phyloP scores from a whole-genome alignment of 148 eudicot species.

The Hydrangea macrophylla region DNA sequence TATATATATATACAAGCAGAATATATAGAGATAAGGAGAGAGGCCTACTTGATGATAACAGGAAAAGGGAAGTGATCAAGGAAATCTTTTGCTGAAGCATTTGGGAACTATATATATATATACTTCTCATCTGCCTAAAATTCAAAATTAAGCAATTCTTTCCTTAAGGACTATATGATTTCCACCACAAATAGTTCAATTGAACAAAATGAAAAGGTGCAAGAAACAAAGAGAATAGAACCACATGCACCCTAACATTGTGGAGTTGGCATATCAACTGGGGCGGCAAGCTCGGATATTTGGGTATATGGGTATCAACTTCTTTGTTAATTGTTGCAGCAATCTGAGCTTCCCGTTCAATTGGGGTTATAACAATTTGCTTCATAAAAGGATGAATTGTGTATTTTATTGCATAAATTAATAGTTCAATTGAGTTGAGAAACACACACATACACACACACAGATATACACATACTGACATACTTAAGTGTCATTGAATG shows the following conservation, averaged over 20 bases:
- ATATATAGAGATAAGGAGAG: too few species aligned
- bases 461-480: too few species aligned
- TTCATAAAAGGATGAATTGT: not conserved
- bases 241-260: constrained; percentile 98
- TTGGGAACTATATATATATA: too few species aligned
- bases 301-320: constrained; percentile 85
- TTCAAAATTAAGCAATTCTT: not conserved
- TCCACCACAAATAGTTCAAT: not conserved
- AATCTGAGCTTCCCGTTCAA: constrained; percentile 52
- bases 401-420: not conserved
- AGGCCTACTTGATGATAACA: too few species aligned
- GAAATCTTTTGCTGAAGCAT: too few species aligned
- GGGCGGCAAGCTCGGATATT: constrained; percentile 85
- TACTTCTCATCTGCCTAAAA: constrained; percentile 95
- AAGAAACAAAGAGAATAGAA: constrained; percentile 23
- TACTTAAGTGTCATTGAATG: too few species aligned
- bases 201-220: not conserved
- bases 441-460: too few species aligned
- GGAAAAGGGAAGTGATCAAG: too few species aligned
- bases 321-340: constrained; percentile 96
- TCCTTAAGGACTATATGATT: not conserved
- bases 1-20: too few species aligned
- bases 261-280: constrained; percentile 97
- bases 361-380: not conserved
- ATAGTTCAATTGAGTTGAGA: not conserved